Evolutionary conservation across 331 rosid species (phyloP).

Genomic region (Phaseolus coccineus): DNA sequence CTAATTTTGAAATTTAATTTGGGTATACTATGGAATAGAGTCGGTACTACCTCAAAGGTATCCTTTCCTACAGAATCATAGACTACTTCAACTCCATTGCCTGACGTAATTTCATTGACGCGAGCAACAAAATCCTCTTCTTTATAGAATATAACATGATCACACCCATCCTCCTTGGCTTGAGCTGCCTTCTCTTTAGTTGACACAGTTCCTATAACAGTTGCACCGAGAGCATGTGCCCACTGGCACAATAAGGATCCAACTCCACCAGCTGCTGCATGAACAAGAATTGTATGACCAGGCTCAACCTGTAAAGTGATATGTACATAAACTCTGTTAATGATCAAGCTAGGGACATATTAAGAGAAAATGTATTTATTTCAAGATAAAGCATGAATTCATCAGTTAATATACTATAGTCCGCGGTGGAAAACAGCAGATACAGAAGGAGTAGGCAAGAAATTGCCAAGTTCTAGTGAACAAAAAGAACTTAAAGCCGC

Average conservation of each 20-base stretch:
- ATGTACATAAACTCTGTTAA: neutral
- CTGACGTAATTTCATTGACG: constrained; percentile 77
- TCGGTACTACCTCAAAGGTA: constrained; percentile 71
- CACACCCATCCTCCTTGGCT: constrained; percentile 92
- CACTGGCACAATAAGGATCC: constrained; percentile 95
- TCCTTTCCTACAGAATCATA: constrained; percentile 94
- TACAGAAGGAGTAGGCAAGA: neutral
- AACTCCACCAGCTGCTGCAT: constrained; percentile 97
- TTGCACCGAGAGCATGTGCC: constrained; percentile 88
- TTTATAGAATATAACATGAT: constrained; percentile 72
- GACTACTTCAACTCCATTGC: constrained; percentile 87
- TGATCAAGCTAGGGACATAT: neutral
- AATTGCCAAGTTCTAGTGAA: neutral
- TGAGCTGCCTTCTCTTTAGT: constrained; percentile 80
- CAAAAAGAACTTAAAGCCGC: neutral
- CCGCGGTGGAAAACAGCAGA: neutral
- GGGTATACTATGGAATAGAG: neutral
- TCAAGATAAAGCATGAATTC: constrained; percentile 1
- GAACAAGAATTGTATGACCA: constrained; percentile 77
- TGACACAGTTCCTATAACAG: constrained; percentile 85
- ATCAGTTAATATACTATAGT: neutral
- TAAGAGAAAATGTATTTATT: constrained; percentile 3
- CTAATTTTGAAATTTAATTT: constrained; percentile 26
- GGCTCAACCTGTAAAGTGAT: constrained; percentile 64
- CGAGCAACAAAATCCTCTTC: constrained; percentile 86